Evolutionary conservation across 2,329 filamentous ascomycete genomes (phyloP), one percentile per base, ranked within the genome.

Genomic region (Sarocladium kiliense): DNA sequence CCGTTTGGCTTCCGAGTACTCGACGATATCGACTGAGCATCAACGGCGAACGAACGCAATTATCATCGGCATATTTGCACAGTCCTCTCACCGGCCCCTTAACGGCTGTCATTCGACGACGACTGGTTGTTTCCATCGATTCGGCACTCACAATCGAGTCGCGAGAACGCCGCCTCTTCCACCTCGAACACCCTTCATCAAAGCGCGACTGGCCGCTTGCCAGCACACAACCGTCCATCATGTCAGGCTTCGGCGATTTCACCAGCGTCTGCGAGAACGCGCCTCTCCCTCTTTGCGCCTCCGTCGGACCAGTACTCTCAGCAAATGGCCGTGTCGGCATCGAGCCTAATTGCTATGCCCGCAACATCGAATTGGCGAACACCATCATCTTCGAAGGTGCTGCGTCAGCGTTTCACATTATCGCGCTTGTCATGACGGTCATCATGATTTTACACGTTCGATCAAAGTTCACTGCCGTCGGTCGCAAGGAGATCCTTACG

Each of bases 311-410:
- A 45, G 82, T 87, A 64, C 85, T 85, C 27, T 77, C 80, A 32
- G 84, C 91, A 61, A 81, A 84, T 21, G 82, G 79, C 62, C 80
- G 82, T 56, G 81, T 86, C 12, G 89, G 91, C 62, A 94, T 97
- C 61, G 87, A 96, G 70, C 85, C 94, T 56, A 84, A 86, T 66
- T 99, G 94, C 78, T 97, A 93, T 75, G 89, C 94, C 57, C 86
- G 94, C 57, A 95, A 94, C 65, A 93, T 99, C 71, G 92, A 97
- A 73, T 74, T 97, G 62, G 94, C 92, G 63, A 99, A 99, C 75
- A 99, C 94, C 39, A 93, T 97, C 75, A 99, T 99, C 67, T 99
- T 99, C 70, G 86, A 97, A 74, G 90, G 87, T 67, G 94, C 92
- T 26, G 86, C 91, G 21, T 90, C 89, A 59, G 91, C 93, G 67